phyloP scores from a whole-genome alignment of 1,139 yeast genomes.

The Suhomyces ambrosiae region DNA sequence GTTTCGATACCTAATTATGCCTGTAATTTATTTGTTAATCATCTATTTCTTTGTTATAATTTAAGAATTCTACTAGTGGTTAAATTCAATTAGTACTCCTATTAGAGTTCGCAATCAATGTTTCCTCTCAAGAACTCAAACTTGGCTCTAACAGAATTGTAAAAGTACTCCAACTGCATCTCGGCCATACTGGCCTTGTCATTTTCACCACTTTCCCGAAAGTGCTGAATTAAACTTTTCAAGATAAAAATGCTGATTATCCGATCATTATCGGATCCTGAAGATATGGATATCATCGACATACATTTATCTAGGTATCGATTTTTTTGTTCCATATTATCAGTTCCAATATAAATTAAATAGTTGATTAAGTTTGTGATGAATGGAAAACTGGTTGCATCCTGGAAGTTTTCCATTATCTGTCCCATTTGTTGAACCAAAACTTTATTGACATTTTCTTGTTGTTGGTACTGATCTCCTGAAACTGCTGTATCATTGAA shows the following conservation, averaged over 20 bases:
- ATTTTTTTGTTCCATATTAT: constrained; percentile 19
- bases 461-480: constrained; percentile 3
- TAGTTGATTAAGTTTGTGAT: constrained; percentile 20
- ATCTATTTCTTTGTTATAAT: too few species aligned
- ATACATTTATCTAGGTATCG: constrained; percentile 20
- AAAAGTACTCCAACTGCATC: constrained; percentile 24
- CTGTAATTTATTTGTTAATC: too few species aligned
- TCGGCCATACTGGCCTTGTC: constrained; percentile 28
- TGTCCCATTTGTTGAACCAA: constrained; percentile 13
- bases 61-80: too few species aligned
- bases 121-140: constrained; percentile 19
- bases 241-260: constrained; percentile 26
- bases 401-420: constrained; percentile 10
- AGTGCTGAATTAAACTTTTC: constrained; percentile 20
- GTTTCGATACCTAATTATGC: too few species aligned
- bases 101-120: too few species aligned
- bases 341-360: constrained; percentile 20
- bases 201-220: constrained; percentile 24
- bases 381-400: constrained; percentile 20
- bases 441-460: constrained; percentile 6
- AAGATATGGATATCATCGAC: constrained; percentile 15
- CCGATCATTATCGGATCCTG: constrained; percentile 24
- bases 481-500: constrained; percentile 13
- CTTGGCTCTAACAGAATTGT: constrained; percentile 18
- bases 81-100: too few species aligned